Evolutionary conservation across 495 filamentous ascomycete genomes (phyloP), one percentile per base, ranked within the genome.

Genomic region (Hypoxylon intermedium): DNA sequence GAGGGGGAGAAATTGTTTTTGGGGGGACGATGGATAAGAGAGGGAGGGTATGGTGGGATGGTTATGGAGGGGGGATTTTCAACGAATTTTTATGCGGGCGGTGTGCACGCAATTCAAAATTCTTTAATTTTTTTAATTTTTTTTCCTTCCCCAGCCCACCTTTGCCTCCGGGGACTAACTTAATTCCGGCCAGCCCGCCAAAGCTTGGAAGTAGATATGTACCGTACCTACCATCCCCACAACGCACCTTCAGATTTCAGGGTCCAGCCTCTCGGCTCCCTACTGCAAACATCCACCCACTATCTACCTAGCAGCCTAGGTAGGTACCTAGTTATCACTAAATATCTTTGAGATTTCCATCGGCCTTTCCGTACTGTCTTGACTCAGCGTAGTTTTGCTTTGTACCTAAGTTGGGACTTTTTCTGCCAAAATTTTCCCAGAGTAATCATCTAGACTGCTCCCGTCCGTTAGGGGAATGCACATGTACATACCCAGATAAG

Each of bases 1-100:
- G 37, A 6, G 28, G 9, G 48, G 52, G 16, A 51, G 42, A 55
- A 53, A 42, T 51, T 51, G 56, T 33, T 51, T 49, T 30, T n/a
- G 36, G 16, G 15, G n/a, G n/a, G n/a, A 55, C 20, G 50, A 55
- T 54, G 45, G 44, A 55, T 51, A 48, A 46, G 11, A 37, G 15
- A 36, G 15, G 33, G 53, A 56, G 46, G 53, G 37, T 13, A 47
- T 42, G 36, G 49, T 31, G 37, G 49, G 48, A 37, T 18, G 33
- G n/a, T 42, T 57, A 54, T 57, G 60, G 55, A 46, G 38, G 61
- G 60, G 31, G 24, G 7, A 26, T 49, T 65, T 60, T 57, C 36
- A 53, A 50, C 13, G 46, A 60, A 60, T 37, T 65, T 58, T 65
- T 65, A 60, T 60, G 62, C 62, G 56, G 62, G 62, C 56, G 62